Conservation (phyloP, 1,139 yeast genomes). For the Lodderomyces margitis region DNA sequence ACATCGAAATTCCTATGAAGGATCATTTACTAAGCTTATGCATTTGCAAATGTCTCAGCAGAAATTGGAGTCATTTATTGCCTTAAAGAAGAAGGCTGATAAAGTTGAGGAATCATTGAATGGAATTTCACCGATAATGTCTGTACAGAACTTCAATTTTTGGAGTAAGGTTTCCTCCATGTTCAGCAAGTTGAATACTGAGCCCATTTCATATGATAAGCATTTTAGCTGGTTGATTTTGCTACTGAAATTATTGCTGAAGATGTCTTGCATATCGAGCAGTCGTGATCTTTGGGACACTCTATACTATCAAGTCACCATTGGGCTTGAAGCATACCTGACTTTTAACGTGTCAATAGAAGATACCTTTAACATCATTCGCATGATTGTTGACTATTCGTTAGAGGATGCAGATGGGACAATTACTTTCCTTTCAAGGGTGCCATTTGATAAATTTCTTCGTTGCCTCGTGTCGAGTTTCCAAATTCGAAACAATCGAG, state of each 20-base stretch:
- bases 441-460: constrained; percentile 8
- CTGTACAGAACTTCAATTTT: neutral
- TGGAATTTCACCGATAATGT: neutral
- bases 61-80: constrained; percentile 1
- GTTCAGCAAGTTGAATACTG: constrained; percentile 9
- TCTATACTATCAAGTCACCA: constrained; percentile 11
- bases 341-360: constrained; percentile 9
- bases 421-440: neutral
- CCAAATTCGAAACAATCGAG: neutral
- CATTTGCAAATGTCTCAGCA: neutral
- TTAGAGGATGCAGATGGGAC: neutral
- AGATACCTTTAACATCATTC: constrained; percentile 8
- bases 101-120: neutral
- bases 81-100: neutral
- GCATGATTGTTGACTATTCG: constrained; percentile 1
- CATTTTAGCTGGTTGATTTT: constrained; percentile 13
- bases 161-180: constrained; percentile 9
- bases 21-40: neutral
- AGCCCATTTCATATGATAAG: constrained; percentile 3
- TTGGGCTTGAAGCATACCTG: constrained; percentile 11
- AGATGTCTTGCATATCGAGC: neutral
- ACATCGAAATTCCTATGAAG: neutral
- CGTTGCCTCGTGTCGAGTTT: neutral
- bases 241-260: constrained; percentile 6
- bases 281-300: constrained; percentile 1